A percentile compares a stretch with the other conserved stretches of the same genome.
phyloP scores from a whole-genome alignment of 202 grass and related monocot species.

The Schoenoplectus tabernaemontani region DNA sequence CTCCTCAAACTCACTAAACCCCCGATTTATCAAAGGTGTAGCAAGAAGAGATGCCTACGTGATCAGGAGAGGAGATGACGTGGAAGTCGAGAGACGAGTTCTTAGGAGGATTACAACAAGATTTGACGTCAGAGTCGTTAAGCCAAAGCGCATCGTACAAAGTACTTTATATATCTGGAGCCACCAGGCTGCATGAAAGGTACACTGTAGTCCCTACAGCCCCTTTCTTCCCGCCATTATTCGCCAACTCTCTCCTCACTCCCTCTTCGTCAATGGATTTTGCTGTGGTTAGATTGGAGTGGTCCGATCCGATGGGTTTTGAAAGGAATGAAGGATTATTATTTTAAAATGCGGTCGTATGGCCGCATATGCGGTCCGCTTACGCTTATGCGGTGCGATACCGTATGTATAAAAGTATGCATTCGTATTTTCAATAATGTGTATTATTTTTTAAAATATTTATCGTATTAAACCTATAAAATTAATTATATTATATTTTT shows the following conservation, averaged over 20 bases:
- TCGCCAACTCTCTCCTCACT: neutral
- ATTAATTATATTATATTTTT: too few species aligned
- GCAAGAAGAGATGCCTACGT: conserved; percentile 31
- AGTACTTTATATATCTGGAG: conserved; percentile 80
- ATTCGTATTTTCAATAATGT: too few species aligned
- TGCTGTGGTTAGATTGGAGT: neutral
- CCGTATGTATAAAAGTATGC: too few species aligned
- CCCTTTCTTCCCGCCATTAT: conserved; percentile 22
- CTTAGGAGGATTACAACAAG: conserved; percentile 49
- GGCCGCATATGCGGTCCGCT: too few species aligned
- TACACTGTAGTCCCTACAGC: conserved; percentile 59
- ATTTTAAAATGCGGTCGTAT: too few species aligned
- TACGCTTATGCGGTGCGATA: too few species aligned
- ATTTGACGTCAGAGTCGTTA: conserved; percentile 70
- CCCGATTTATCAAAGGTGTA: neutral
- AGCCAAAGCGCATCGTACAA: conserved; percentile 80
- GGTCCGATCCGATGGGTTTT: neutral
- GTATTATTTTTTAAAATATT: too few species aligned
- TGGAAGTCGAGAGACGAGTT: conserved; percentile 54
- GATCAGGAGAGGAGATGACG: conserved; percentile 75
- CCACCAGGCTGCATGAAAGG: conserved; percentile 69
- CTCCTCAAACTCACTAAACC: neutral
- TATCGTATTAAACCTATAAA: too few species aligned
- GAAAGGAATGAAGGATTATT: too few species aligned
- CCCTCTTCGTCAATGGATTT: conserved; percentile 10